phyloP scores from a whole-genome alignment of 441 rosid species.

The Eutrema salsugineum region DNA sequence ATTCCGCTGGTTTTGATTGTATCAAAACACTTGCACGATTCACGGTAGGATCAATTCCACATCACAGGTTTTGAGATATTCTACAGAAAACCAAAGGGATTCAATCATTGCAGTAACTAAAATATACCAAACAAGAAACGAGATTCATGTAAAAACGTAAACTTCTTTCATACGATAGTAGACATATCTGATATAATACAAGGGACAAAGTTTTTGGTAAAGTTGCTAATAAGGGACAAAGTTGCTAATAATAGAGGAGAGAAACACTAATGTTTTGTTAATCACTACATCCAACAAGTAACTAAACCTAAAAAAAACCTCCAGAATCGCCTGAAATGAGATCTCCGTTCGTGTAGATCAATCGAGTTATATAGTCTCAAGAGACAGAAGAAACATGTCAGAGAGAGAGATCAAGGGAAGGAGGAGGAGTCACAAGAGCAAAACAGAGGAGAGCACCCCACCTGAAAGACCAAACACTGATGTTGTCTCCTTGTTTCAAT shows the following conservation, averaged over 20 bases:
- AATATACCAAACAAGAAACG: neutral
- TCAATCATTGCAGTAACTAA: neutral
- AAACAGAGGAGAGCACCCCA: too few relatives aligned
- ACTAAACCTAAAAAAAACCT: neutral
- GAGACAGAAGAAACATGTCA: neutral
- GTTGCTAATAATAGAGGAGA: neutral
- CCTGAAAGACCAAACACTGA: too few relatives aligned
- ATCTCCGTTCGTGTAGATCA: neutral
- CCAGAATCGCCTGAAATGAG: neutral
- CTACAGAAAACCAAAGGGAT: neutral
- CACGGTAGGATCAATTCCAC: too few relatives aligned
- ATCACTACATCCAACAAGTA: neutral
- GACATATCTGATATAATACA: neutral
- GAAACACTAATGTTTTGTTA: neutral
- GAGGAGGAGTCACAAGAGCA: too few relatives aligned
- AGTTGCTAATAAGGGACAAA: neutral
- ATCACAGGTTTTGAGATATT: too few relatives aligned
- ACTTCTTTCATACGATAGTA: neutral
- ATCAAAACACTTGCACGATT: too few relatives aligned
- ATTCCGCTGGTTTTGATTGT: constrained; percentile 34
- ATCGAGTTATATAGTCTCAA: neutral
- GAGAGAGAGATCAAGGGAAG: neutral
- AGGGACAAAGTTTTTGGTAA: too few relatives aligned
- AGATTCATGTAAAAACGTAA: neutral
- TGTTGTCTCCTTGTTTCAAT: too few relatives aligned